Conservation (phyloP, 1,284 basidiomycete species). For the Tremellales sp. region DNA sequence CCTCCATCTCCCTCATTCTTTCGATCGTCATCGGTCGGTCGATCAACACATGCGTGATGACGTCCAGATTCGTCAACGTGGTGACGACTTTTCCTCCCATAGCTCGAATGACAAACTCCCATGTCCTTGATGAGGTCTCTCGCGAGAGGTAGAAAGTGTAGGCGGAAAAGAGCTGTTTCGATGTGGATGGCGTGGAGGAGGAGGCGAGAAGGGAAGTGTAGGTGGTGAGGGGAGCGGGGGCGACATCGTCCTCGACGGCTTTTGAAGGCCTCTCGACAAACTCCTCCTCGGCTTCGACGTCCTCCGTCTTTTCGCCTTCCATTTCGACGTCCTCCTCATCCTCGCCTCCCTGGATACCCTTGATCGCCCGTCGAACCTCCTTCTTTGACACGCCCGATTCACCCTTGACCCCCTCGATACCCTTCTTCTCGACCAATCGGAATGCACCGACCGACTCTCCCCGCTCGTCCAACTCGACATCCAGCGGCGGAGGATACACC, state of each 20-base stretch:
- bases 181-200: conserved; percentile 52
- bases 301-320: conserved; percentile 47
- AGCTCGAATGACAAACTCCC: conserved; percentile 91
- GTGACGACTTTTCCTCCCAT: conserved; percentile 83
- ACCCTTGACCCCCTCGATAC: conserved; percentile 32
- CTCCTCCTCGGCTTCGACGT: conserved; percentile 53
- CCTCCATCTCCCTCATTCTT: conserved; percentile 60
- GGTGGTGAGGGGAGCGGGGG: conserved; percentile 63
- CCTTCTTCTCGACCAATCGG: conserved; percentile 63
- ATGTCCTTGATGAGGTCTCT: conserved; percentile 85
- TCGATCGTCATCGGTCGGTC: conserved; percentile 69
- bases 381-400: conserved; percentile 35
- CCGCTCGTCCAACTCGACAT: conserved; percentile 75
- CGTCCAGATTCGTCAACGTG: conserved; percentile 69
- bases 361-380: conserved; percentile 53
- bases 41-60: conserved; percentile 93
- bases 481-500: conserved; percentile 90
- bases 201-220: conserved; percentile 61
- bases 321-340: conserved; percentile 42
- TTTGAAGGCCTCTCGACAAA: conserved; percentile 58
- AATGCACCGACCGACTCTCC: conserved; percentile 91
- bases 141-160: conserved; percentile 94
- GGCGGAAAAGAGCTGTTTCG: conserved; percentile 69
- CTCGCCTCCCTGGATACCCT: conserved; percentile 44
- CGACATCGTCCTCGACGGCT: conserved; percentile 52